Conservation (phyloP, 176 grass and related monocot genomes). For the Hyparrhenia diplandra region DNA sequence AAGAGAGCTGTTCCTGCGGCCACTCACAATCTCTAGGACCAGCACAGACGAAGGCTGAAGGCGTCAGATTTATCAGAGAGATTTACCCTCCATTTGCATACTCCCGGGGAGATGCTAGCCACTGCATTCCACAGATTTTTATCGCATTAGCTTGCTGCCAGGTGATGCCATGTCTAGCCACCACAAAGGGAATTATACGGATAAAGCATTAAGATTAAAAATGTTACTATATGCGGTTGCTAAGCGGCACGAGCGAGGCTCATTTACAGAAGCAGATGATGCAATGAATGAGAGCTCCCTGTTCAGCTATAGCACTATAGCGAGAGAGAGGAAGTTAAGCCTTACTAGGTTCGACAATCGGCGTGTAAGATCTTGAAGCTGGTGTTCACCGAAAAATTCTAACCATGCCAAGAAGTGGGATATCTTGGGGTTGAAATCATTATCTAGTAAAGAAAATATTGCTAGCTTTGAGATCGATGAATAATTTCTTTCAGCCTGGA, state of each 20-base stretch:
- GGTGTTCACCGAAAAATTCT: conserved; percentile 56
- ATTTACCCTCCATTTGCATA: conserved; percentile 67
- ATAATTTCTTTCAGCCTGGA: conserved; percentile 75
- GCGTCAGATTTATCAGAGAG: conserved; percentile 70
- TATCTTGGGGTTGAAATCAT: conserved; percentile 64
- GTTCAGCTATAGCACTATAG: neutral
- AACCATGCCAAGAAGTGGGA: conserved; percentile 65
- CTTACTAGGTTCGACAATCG: conserved; percentile 74
- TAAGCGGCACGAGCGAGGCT: neutral
- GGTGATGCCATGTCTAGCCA: neutral
- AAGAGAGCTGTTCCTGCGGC: too few relatives aligned
- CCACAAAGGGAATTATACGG: neutral
- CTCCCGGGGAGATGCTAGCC: conserved; percentile 69
- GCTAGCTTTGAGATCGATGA: conserved; percentile 71
- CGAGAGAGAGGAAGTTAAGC: neutral
- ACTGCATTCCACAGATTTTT: conserved; percentile 34
- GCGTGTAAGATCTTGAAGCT: conserved; percentile 57
- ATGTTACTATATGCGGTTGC: neutral
- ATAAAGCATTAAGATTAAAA: neutral
- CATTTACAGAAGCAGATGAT: neutral
- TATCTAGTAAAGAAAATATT: conserved; percentile 65
- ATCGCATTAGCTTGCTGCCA: neutral
- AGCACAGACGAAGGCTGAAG: conserved; percentile 64
- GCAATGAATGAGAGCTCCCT: neutral
- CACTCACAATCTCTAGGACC: conserved; percentile 69